Conservation (phyloP, 2,329 filamentous ascomycete genomes). For the Epichloe bromicola region DNA sequence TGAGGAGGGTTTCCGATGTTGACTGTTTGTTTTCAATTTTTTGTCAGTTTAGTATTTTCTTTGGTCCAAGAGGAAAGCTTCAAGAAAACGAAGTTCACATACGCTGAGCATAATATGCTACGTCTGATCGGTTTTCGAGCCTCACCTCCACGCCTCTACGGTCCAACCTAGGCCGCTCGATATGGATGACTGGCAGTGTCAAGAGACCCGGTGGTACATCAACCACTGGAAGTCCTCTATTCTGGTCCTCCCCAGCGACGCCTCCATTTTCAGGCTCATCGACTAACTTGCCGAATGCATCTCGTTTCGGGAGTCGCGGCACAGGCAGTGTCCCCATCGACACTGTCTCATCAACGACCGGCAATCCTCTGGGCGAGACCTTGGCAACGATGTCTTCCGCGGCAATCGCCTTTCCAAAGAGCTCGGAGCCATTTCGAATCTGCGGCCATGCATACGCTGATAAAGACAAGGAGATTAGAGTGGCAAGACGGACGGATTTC, state of each 20-base stretch:
- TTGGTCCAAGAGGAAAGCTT: no score
- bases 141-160: constrained; percentile 30
- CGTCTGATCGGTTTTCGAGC: constrained; percentile 37
- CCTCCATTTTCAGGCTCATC: background rate
- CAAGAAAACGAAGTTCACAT: constrained; percentile 6
- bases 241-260: background rate
- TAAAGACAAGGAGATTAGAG: constrained; percentile 4
- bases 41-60: background rate
- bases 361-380: background rate
- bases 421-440: constrained; percentile 4
- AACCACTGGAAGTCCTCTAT: constrained; percentile 1
- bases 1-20: constrained; percentile 42
- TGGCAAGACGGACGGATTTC: background rate
- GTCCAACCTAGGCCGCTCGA: constrained; percentile 19
- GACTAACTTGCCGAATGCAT: background rate
- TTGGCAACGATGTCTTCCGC: background rate
- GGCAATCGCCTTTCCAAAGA: constrained; percentile 2
- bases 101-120: constrained; percentile 41
- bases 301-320: background rate
- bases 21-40: constrained; percentile 24
- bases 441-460: constrained; percentile 7
- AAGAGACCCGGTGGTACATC: constrained; percentile 10
- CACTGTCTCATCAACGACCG: background rate
- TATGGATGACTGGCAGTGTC: constrained; percentile 19
- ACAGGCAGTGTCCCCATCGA: constrained; percentile 7